Evolutionary conservation across 2,329 filamentous ascomycete species (phyloP).

Genomic region (Aureobasidium lini): DNA sequence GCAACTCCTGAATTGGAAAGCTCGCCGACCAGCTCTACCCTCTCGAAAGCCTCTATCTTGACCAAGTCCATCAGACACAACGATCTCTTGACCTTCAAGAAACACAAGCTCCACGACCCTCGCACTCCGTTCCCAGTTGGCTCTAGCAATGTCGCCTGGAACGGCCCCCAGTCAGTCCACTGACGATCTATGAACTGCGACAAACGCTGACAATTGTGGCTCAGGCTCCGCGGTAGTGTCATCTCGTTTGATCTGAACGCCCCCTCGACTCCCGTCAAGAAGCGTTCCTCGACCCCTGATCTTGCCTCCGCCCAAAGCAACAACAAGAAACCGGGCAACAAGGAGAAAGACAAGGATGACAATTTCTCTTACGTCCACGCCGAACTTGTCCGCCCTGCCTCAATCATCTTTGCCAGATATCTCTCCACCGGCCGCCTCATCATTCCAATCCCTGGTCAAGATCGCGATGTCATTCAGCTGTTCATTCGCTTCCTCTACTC

Average conservation of each 20-base stretch:
- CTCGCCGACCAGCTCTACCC: neutral
- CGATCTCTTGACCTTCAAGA: neutral
- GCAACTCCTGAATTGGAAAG: neutral
- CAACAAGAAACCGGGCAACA: too few relatives aligned
- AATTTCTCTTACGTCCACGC: neutral
- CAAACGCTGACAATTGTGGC: neutral
- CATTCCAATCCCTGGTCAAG: neutral
- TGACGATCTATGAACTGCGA: neutral
- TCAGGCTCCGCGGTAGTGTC: neutral
- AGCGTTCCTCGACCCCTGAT: neutral
- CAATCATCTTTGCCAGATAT: neutral
- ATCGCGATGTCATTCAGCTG: neutral
- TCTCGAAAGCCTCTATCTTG: neutral
- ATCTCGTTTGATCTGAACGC: neutral
- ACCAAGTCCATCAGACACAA: neutral
- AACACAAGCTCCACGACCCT: neutral
- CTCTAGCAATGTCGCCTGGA: neutral
- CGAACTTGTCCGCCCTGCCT: neutral
- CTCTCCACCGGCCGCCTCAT: neutral
- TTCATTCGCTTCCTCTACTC: conserved; percentile 4
- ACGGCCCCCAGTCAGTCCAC: neutral
- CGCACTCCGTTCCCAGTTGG: neutral
- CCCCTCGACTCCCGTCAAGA: neutral
- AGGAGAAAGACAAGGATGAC: neutral
- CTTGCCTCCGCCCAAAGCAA: neutral